Conservation (phyloP, 306 rosid genomes). For the Cicer yamashitae region DNA sequence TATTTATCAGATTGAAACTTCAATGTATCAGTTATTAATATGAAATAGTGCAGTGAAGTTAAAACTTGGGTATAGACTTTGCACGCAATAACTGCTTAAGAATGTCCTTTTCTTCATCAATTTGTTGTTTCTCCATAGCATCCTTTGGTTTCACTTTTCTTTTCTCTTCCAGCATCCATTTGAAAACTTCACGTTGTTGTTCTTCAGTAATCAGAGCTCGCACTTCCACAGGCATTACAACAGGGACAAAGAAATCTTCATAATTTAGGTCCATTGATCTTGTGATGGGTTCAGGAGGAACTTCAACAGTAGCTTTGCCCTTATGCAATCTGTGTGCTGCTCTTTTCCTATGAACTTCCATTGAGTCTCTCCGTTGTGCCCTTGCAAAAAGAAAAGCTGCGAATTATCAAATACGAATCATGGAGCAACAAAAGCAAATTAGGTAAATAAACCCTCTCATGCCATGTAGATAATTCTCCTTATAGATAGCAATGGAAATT, state of each 20-base stretch:
- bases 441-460: not conserved
- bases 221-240: constrained; percentile 39
- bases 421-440: constrained; percentile 19
- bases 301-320: constrained; percentile 52
- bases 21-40: constrained; percentile 35
- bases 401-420: constrained; percentile 43
- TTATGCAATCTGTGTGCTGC: constrained; percentile 47
- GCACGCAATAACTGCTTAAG: constrained; percentile 62
- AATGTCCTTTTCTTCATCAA: constrained; percentile 63
- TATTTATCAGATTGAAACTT: constrained; percentile 31
- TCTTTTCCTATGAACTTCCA: constrained; percentile 40
- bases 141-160: constrained; percentile 59
- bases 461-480: not conserved
- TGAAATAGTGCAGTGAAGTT: constrained; percentile 34
- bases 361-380: constrained; percentile 58
- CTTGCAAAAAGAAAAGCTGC: constrained; percentile 76
- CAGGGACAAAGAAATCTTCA: constrained; percentile 51
- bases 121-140: constrained; percentile 58
- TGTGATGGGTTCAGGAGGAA: constrained; percentile 49
- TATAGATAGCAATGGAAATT: not conserved
- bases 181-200: constrained; percentile 58
- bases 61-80: constrained; percentile 57
- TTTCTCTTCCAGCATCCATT: constrained; percentile 72
- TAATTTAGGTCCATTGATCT: constrained; percentile 43
- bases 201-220: constrained; percentile 58